A percentile compares a stretch with the other conserved stretches of the same genome.
phyloP scores from a whole-genome alignment of 2,329 filamentous ascomycete species.

The Claviceps humidiphila region DNA sequence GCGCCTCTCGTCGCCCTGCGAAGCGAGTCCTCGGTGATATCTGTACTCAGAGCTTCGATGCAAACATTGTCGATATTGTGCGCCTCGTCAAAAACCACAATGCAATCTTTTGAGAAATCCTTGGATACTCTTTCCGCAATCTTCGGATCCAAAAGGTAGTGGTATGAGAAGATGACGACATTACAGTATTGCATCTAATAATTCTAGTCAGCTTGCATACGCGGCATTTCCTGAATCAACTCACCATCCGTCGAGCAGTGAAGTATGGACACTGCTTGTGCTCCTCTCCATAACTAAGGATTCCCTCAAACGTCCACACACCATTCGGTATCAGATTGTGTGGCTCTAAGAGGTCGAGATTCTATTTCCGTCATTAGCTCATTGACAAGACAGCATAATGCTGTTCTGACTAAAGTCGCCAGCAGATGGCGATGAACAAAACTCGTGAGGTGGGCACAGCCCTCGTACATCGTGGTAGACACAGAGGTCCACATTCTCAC shows the following conservation, averaged over 20 bases:
- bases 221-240: slow-evolving; percentile 8
- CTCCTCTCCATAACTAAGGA: slow-evolving; percentile 81
- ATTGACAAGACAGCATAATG: background rate
- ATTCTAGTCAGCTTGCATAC: slow-evolving; percentile 5
- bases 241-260: slow-evolving; percentile 81
- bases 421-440: background rate
- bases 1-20: slow-evolving; percentile 84
- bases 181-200: slow-evolving; percentile 92
- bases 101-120: slow-evolving; percentile 94
- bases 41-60: slow-evolving; percentile 93
- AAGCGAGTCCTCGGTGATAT: slow-evolving; percentile 88
- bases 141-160: slow-evolving; percentile 94
- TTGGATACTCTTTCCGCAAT: slow-evolving; percentile 92
- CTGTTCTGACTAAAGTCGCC: background rate
- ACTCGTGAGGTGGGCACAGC: background rate
- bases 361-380: slow-evolving; percentile 32
- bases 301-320: slow-evolving; percentile 86
- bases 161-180: slow-evolving; percentile 98
- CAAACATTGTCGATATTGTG: slow-evolving; percentile 99
- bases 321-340: slow-evolving; percentile 91
- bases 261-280: slow-evolving; percentile 98
- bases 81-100: slow-evolving; percentile 96
- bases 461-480: slow-evolving; percentile 75
- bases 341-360: slow-evolving; percentile 85
- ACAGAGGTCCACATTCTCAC: slow-evolving; percentile 88